phyloP scores from a whole-genome alignment of 2,329 filamentous ascomycete genomes.

The Herpomyces periplanetae region DNA sequence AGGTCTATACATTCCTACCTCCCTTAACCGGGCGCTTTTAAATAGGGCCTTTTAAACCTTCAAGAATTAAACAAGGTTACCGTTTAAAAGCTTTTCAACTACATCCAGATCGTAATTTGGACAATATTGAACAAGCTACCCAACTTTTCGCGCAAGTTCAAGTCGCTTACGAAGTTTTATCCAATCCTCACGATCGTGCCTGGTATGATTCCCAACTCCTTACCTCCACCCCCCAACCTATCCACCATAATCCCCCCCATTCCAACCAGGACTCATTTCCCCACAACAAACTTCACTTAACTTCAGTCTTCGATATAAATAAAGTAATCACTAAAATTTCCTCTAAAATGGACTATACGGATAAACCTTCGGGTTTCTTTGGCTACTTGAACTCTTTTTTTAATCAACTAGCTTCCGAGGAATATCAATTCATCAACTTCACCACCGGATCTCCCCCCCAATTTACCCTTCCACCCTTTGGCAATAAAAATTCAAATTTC shows the following conservation, averaged over 20 bases:
- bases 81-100: conserved; percentile 58
- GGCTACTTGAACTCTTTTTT: conserved; percentile 38
- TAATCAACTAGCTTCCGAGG: conserved; percentile 36
- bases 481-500: conserved; percentile 29
- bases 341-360: conserved; percentile 33
- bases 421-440: conserved; percentile 25
- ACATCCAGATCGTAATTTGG: conserved; percentile 72
- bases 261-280: conserved; percentile 14
- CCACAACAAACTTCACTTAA: conserved; percentile 29
- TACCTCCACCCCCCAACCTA: too few relatives aligned
- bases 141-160: conserved; percentile 62
- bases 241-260: conserved; percentile 26
- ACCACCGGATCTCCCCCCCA: too few relatives aligned
- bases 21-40: too few relatives aligned
- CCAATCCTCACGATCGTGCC: conserved; percentile 66
- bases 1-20: too few relatives aligned
- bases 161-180: conserved; percentile 73
- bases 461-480: conserved; percentile 66
- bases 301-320: conserved; percentile 39
- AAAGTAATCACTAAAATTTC: conserved; percentile 42
- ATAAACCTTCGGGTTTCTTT: conserved; percentile 48
- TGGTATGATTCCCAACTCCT: conserved; percentile 98
- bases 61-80: conserved; percentile 83
- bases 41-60: too few relatives aligned
- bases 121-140: conserved; percentile 46